Base-by-base conservation (phyloP, 129 eudicot species). In the Logfia minima region DNA sequence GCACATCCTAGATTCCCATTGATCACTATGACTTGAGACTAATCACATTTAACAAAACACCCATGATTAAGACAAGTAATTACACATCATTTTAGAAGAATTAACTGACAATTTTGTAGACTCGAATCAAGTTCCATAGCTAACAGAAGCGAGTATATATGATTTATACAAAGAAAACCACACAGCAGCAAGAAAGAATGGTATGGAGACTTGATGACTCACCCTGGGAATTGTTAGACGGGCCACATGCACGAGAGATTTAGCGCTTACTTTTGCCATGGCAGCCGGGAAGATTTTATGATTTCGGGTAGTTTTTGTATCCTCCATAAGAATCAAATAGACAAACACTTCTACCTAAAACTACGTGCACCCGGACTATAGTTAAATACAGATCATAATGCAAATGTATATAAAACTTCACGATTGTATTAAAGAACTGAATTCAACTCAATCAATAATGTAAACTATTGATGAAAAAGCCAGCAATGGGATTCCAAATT, bases 11-110 rank as follows among this genome's bases (percentile, higher is more conserved):
- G 51, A 71, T 84, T 82, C 3, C 82, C 83, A 31, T 24, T 80
- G 14, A 86, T 71, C 11, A 85, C 89, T 39, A 86, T 71, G 35
- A 84, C 88, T 82, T 86, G 93, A 72, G 81, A 86, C 93, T 86
- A 71, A 6, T 32, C 56, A 32, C 26, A 72, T 69, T 24, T 10
- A 48, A 48, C 6, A 14, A 14, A 14, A 48, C n/a, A 48, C 55
- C n/a, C 55, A 13, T 14, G 1, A 4, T 14, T 3, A 13, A 48
- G 6, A 45, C 5, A 13, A 13, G 53, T 45, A 45, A 45, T 45
- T 45, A 18, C 17, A 13, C 0, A 41, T 41, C 48, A 10, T 9
- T 41, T 10, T 35, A 35, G 41, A 35, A 35, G 9, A 35, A 35
- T 35, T 9, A 41, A 41, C 0, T 2, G 51, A 41, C 13, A 8